Percentiles rank a stretch among this genome's conserved stretches.
These are phyloP conservation scores for Dactylellina cionopaga DNA, from an alignment of 2,329 filamentous ascomycete species.

Conservation along the genomic window DNA sequence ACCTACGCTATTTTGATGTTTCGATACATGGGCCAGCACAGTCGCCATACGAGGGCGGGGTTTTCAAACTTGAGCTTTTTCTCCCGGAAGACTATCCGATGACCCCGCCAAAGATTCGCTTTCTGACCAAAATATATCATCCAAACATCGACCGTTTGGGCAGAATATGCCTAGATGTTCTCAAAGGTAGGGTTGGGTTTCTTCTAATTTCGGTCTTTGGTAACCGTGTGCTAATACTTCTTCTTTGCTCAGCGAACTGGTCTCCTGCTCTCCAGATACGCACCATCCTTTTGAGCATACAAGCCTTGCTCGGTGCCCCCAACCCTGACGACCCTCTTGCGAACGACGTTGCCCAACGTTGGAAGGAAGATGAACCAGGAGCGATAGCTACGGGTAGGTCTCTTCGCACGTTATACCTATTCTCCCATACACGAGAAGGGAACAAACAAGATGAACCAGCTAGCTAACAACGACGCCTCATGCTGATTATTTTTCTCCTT, in stretches of 20 bases:
- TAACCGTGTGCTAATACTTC: not conserved
- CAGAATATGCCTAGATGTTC: constrained; percentile 93
- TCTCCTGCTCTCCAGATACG: constrained; percentile 96
- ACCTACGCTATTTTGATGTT: constrained; percentile 97
- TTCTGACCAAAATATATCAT: constrained; percentile 98
- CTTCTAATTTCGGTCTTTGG: not conserved
- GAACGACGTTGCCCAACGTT: constrained; percentile 95
- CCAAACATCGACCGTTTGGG: constrained; percentile 98
- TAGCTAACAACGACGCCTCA: not conserved
- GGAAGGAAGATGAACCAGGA: constrained; percentile 94
- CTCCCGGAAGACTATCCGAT: constrained; percentile 98
- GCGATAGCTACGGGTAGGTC: constrained; percentile 85
- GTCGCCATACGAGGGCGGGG: constrained; percentile 68
- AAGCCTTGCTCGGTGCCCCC: constrained; percentile 91
- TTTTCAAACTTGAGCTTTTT: constrained; percentile 97
- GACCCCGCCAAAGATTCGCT: constrained; percentile 98
- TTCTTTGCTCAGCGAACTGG: constrained; percentile 81
- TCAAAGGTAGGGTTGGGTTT: constrained; percentile 77
- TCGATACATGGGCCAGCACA: constrained; percentile 84
- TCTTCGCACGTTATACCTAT: not conserved
- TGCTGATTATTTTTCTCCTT: not conserved
- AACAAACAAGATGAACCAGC: not conserved
- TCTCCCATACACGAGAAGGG: no score
- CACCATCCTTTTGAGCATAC: constrained; percentile 97
- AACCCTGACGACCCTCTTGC: constrained; percentile 99